These are phyloP conservation scores for Aspergillus amoenus DNA, from an alignment of 2,329 filamentous ascomycete genomes.

Conservation along the genomic window DNA sequence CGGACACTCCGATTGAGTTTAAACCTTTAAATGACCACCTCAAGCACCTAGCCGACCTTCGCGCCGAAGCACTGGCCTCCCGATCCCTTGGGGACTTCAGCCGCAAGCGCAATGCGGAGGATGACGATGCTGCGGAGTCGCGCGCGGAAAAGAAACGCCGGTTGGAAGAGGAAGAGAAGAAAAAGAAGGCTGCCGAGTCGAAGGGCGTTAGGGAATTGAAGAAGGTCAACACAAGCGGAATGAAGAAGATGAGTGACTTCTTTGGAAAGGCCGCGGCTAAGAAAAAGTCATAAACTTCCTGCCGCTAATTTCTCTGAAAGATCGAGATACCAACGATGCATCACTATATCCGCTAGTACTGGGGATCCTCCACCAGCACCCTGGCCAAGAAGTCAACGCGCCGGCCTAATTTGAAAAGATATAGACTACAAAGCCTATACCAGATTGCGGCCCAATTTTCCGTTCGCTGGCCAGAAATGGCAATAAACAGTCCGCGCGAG, in stretches of 20 bases:
- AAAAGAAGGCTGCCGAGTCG: conserved; percentile 73
- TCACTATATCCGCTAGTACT: background rate
- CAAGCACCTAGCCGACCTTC: conserved; percentile 62
- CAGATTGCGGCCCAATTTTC: background rate
- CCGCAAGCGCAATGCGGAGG: conserved; percentile 41
- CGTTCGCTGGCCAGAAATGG: background rate
- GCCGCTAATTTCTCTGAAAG: background rate
- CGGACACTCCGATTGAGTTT: conserved; percentile 62
- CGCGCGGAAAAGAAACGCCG: conserved; percentile 78
- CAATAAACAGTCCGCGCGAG: background rate
- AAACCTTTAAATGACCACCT: conserved; percentile 69
- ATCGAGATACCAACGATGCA: background rate
- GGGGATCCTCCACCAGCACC: background rate
- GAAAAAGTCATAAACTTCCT: conserved; percentile 32
- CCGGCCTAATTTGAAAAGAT: background rate
- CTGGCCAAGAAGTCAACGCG: background rate
- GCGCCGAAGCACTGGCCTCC: conserved; percentile 68
- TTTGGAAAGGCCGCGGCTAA: conserved; percentile 65
- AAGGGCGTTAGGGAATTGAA: conserved; percentile 75
- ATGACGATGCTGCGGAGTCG: conserved; percentile 45
- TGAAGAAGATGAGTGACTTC: conserved; percentile 97
- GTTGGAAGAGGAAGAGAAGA: conserved; percentile 85
- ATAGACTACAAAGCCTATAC: background rate
- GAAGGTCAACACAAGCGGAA: conserved; percentile 87
- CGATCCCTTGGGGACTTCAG: conserved; percentile 55